Evolutionary conservation across 2,329 filamentous ascomycete genomes (phyloP), one percentile per base, ranked within the genome.

Genomic region (Calonectria fujianensis): DNA sequence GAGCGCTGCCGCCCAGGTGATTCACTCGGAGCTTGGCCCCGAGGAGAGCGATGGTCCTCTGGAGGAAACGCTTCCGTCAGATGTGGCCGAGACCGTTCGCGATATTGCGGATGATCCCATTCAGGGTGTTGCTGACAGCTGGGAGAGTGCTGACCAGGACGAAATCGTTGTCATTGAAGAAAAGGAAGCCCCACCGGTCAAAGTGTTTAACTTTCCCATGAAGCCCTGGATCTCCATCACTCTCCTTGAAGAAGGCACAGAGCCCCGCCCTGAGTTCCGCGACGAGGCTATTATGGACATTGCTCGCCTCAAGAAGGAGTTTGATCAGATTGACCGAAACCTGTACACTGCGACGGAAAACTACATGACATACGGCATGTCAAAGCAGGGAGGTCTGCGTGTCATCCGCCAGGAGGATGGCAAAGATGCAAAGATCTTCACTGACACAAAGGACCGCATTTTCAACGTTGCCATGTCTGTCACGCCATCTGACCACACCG

Each of bases 341-440:
- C 90, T 99, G 39, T 96, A 96, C 65, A 94, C 96, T 7, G 96
- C 96, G 24, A 96, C 95, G 32, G 93, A 95, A 82, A 94, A 94
- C 74, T 98, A 97, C 86, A 98, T 99, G 85, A 93, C 95, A 8
- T 99, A 98, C 82, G 96, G 95, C 54, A 95, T 98, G 88, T 95
- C 95, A 54, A 98, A 98, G 88, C 95, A 96, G 78, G 96, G 96
- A 66, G 97, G 97, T 63, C 92, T 99, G 81, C 93, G 96, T 72
- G 94, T 99, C 72, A 98, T 99, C 82, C 93, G 95, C 76, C 97
- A 99, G 86, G 95, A 98, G 79, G 96, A 98, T 82, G 97, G 97
- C 73, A 94, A 93, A 79, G 96, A 98, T 84, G 94, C 95, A 82
- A 96, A 97, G 85, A 91, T 98, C 29, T 98, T 98, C 85, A 95